These are phyloP conservation scores for Verticillium albo-atrum DNA, from an alignment of 2,329 filamentous ascomycete genomes.

Conservation along the genomic window DNA sequence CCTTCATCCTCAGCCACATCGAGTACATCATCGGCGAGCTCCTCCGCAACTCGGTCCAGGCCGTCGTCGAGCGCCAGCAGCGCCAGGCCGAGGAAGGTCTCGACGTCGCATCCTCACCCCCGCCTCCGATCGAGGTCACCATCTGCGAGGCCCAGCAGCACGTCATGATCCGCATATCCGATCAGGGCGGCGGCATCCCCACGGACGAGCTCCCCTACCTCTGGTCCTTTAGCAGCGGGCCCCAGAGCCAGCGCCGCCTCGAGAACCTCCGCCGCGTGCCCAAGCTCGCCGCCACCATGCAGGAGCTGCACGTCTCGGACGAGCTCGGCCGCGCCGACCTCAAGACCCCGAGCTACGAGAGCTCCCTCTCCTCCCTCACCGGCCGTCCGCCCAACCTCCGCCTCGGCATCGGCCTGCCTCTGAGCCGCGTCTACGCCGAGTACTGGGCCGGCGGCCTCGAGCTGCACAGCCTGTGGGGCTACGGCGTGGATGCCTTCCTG, in stretches of 20 bases:
- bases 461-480: conserved; percentile 88
- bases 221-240: conserved; percentile 96
- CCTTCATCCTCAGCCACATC: conserved; percentile 91
- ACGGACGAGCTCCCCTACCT: conserved; percentile 81
- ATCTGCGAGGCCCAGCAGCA: conserved; percentile 93
- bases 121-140: conserved; percentile 86
- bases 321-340: conserved; percentile 34
- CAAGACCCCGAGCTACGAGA: conserved; percentile 40
- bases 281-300: conserved; percentile 86
- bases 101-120: conserved; percentile 30
- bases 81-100: conserved; percentile 22
- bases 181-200: conserved; percentile 89
- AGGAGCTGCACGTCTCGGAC: conserved; percentile 65
- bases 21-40: conserved; percentile 98
- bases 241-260: conserved; percentile 71
- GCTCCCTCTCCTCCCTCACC: conserved; percentile 74
- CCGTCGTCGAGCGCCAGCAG: conserved; percentile 72
- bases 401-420: conserved; percentile 86
- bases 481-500: conserved; percentile 91
- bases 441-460: conserved; percentile 96
- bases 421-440: conserved; percentile 92
- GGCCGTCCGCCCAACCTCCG: conserved; percentile 80
- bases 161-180: conserved; percentile 93
- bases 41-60: conserved; percentile 90
- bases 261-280: conserved; percentile 83